phyloP scores from a whole-genome alignment of 495 filamentous ascomycete genomes.

The Daldinia grandis region DNA sequence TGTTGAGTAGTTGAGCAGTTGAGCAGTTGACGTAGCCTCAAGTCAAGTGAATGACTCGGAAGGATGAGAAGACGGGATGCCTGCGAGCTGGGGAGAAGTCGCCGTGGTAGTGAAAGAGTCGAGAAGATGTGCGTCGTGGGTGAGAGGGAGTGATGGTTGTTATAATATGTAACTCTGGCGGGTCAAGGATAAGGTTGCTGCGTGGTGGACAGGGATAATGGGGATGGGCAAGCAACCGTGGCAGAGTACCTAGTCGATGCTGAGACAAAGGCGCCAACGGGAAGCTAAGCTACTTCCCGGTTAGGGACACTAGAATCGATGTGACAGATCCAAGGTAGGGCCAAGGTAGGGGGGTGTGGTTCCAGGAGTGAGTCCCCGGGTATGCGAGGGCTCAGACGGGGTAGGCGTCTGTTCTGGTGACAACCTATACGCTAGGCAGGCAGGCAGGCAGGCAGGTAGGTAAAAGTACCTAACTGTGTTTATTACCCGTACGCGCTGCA shows the following conservation, averaged over 20 bases:
- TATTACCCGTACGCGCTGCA: slow-evolving; percentile 37
- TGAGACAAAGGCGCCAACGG: slow-evolving; percentile 42
- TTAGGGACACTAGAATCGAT: slow-evolving; percentile 37
- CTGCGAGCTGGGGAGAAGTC: slow-evolving; percentile 52
- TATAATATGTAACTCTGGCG: slow-evolving; percentile 51
- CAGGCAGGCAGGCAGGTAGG: too few relatives aligned
- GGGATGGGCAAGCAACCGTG: slow-evolving; percentile 25
- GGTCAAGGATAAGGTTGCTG: slow-evolving; percentile 38
- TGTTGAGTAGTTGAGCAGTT: slow-evolving; percentile 27
- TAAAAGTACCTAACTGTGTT: slow-evolving; percentile 18
- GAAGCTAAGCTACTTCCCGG: slow-evolving; percentile 38
- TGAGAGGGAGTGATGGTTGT: slow-evolving; percentile 49
- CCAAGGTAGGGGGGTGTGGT: slow-evolving; percentile 34
- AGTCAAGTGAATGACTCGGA: slow-evolving; percentile 57
- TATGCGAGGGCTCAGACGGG: slow-evolving; percentile 21
- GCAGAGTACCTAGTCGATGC: slow-evolving; percentile 35
- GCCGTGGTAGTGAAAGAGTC: slow-evolving; percentile 50
- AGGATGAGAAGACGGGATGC: slow-evolving; percentile 40
- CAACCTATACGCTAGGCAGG: too few relatives aligned
- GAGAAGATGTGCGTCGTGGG: slow-evolving; percentile 48
- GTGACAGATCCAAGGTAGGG: slow-evolving; percentile 37
- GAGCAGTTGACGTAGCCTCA: slow-evolving; percentile 33
- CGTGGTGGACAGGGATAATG: slow-evolving; percentile 40
- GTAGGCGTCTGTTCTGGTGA: slow-evolving; percentile 5
- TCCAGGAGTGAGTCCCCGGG: slow-evolving; percentile 25